Base-by-base conservation (phyloP, 2,329 filamentous ascomycete species). In the Fusarium virguliforme region DNA sequence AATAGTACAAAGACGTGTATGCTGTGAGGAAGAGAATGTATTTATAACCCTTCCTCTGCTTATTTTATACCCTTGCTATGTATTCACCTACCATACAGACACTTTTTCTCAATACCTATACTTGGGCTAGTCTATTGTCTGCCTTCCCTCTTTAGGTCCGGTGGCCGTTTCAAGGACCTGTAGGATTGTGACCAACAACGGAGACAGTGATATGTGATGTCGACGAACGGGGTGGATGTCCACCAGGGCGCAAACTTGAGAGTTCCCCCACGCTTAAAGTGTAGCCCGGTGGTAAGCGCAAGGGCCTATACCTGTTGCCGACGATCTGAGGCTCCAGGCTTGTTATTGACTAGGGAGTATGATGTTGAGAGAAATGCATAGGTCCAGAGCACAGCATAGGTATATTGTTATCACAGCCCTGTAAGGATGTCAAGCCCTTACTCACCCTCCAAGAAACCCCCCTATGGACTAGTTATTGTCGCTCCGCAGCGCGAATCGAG, bases 291-390 rank as follows among this genome's bases (percentile, higher is more conserved):
- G 15, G 15, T 48, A 48, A 48, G 26, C 43, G 43, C 3, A 30
- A 48, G 43, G 30, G 43, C 24, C 15, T 15, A 34, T 51, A 15
- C 46, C 35, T 38, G 37, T n/a, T 15, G 8, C 10, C 35, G 18
- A 60, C n/a, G 37, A 65, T 8, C 62, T 41, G 26, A 58, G 58
- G 4, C 18, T 51, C 26, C 22, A 7, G 35, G 58, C 60, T 28
- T 58, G 32, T 30, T 18, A 18, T 18, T 18, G 18, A 18, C 18
- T 18, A 18, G 18, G 18, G 18, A 18, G 18, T 18, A 18, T 18
- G 18, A 18, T 18, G 18, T 18, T 18, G 18, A 18, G 18, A 18
- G 18, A 18, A 18, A 18, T 18, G 18, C 18, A 18, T 18, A 18
- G 18, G 18, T 18, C 18, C 18, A 18, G 18, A 18, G 18, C 18